phyloP scores from a whole-genome alignment of 2,329 filamentous ascomycete genomes.

The Alternaria triticimaculans region DNA sequence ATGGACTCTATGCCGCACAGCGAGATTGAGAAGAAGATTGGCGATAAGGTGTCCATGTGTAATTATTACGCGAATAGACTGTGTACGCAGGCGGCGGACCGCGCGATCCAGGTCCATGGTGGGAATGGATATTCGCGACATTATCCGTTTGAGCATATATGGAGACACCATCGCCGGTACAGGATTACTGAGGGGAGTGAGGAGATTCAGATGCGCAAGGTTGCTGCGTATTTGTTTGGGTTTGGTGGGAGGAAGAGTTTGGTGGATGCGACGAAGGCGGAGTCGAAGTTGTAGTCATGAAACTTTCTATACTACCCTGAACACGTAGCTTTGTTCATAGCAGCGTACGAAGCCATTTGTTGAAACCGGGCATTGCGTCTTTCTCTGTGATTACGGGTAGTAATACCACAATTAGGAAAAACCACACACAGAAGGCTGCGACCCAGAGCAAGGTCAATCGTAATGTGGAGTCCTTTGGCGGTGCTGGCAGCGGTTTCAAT shows the following conservation, averaged over 20 bases:
- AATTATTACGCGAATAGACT: conserved; percentile 70
- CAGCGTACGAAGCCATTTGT: conserved; percentile 19
- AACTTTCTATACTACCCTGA: too few relatives aligned
- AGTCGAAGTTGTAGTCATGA: conserved; percentile 44
- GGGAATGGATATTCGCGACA: conserved; percentile 66
- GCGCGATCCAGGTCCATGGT: conserved; percentile 68
- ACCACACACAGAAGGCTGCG: not conserved
- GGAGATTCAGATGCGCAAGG: conserved; percentile 71
- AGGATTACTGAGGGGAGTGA: conserved; percentile 70
- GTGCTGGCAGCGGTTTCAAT: conserved; percentile 1
- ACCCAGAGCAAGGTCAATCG: conserved; percentile 2
- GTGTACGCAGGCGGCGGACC: conserved; percentile 66
- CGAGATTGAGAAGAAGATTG: conserved; percentile 64
- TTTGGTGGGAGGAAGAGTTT: conserved; percentile 56
- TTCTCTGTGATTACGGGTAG: conserved; percentile 12
- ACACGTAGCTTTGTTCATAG: not conserved
- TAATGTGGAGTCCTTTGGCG: not conserved
- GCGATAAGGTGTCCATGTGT: conserved; percentile 69
- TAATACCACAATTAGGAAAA: conserved; percentile 1
- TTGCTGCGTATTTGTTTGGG: conserved; percentile 66
- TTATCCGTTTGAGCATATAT: conserved; percentile 69
- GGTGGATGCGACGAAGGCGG: conserved; percentile 39
- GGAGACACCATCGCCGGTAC: conserved; percentile 68
- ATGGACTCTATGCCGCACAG: conserved; percentile 65
- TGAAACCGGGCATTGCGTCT: conserved; percentile 11